A percentile compares a stretch with the other conserved stretches of the same genome.
phyloP scores from a whole-genome alignment of 768 basidiomycete species.

The Leccinum subgranulosum region DNA sequence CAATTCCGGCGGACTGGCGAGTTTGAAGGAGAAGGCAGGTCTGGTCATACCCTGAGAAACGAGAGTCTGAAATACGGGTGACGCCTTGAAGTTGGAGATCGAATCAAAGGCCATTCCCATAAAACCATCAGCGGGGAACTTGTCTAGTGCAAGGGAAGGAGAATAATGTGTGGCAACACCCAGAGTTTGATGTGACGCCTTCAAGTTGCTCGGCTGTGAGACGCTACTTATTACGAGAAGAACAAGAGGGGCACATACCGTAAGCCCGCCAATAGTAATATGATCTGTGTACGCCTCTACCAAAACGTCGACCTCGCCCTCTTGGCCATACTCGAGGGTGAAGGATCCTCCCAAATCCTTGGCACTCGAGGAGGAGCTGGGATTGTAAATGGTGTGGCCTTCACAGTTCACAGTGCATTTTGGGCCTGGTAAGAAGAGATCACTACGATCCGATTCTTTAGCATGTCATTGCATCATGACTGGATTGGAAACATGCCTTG shows the following conservation, averaged over 20 bases:
- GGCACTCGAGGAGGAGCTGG: slow-evolving; percentile 12
- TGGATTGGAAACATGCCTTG: slow-evolving; percentile 3
- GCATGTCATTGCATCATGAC: not conserved
- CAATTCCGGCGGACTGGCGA: slow-evolving; percentile 41
- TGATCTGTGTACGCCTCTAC: slow-evolving; percentile 11
- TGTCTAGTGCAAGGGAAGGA: not conserved
- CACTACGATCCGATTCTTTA: slow-evolving; percentile 7
- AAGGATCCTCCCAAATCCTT: not conserved
- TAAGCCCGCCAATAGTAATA: slow-evolving; percentile 8
- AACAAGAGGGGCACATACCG: not conserved
- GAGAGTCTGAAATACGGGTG: slow-evolving; percentile 41
- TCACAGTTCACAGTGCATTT: slow-evolving; percentile 26
- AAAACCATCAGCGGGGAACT: slow-evolving; percentile 23
- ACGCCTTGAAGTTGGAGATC: slow-evolving; percentile 33
- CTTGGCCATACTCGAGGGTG: not conserved
- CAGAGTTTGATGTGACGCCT: slow-evolving; percentile 13
- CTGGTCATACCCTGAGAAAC: slow-evolving; percentile 30
- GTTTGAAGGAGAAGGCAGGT: slow-evolving; percentile 45
- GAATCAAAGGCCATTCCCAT: slow-evolving; percentile 42
- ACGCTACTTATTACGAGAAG: not conserved
- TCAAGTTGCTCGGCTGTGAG: not conserved
- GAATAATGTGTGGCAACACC: slow-evolving; percentile 11
- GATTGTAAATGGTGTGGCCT: slow-evolving; percentile 31
- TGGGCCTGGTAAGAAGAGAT: slow-evolving; percentile 27
- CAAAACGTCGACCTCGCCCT: not conserved